Conservation (phyloP, 2,329 filamentous ascomycete genomes). For the Chaetomiaceae sp. region DNA sequence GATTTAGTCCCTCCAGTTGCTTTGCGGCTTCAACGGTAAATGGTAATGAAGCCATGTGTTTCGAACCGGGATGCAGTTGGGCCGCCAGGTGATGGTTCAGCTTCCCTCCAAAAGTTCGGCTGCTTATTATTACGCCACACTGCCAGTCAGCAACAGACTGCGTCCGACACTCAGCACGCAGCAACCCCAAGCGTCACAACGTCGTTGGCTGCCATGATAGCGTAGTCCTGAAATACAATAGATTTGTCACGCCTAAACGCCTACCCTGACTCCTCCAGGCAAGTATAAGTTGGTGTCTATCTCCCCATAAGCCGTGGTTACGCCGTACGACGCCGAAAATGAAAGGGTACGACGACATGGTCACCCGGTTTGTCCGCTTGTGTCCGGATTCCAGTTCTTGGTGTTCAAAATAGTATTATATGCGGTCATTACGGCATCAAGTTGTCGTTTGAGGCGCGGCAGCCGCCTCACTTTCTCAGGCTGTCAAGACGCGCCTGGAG, state of each 20-base stretch:
- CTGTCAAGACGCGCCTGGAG: slow-evolving; percentile 91
- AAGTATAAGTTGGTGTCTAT: background rate
- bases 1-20: too few species aligned
- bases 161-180: too few species aligned
- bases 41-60: too few species aligned
- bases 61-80: too few species aligned
- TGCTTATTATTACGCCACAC: too few species aligned
- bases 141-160: too few species aligned
- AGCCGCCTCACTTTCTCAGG: slow-evolving; percentile 54
- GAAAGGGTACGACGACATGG: background rate
- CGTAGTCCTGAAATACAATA: background rate
- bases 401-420: background rate
- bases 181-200: too few species aligned
- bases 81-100: too few species aligned
- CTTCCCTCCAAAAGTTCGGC: too few species aligned
- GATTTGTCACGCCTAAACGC: background rate
- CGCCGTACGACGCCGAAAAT: too few species aligned
- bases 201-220: background rate
- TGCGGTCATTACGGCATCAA: background rate
- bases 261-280: background rate
- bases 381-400: background rate
- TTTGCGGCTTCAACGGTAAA: too few species aligned
- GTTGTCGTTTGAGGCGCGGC: background rate
- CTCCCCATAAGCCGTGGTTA: too few species aligned
- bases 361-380: background rate